Conservation (phyloP, 345 rosid genomes). For the Brassica incana region DNA sequence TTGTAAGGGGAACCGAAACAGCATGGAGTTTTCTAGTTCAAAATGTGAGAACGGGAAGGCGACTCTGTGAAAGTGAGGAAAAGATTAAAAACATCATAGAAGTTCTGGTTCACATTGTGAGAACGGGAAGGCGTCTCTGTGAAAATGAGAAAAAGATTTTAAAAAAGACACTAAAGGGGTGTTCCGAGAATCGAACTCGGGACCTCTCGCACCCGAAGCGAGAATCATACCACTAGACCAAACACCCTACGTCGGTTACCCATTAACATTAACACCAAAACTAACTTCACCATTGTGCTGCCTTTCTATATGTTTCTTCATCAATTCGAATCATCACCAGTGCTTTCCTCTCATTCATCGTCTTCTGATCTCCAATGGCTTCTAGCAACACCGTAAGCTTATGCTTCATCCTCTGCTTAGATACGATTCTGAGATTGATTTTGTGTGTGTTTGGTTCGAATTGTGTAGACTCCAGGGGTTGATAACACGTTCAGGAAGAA, state of each 20-base stretch:
- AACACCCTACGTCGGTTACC: conserved; percentile 44
- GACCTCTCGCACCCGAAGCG: conserved; percentile 98
- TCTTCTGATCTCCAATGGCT: conserved; percentile 44
- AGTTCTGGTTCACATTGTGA: too few relatives aligned
- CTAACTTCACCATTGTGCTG: background rate
- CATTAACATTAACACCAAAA: background rate
- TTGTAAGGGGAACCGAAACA: too few relatives aligned
- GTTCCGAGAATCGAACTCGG: conserved; percentile 95
- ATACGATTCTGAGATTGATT: background rate
- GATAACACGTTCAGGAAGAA: conserved; percentile 88
- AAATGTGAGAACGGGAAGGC: background rate
- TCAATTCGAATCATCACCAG: conserved; percentile 18
- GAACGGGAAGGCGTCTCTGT: background rate
- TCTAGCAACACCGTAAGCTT: conserved; percentile 48
- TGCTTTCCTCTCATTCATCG: conserved; percentile 4
- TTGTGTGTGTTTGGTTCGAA: conserved; percentile 9
- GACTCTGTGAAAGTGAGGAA: background rate
- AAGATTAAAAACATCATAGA: background rate
- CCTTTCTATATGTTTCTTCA: background rate
- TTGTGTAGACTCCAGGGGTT: conserved; percentile 56
- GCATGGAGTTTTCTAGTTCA: too few relatives aligned
- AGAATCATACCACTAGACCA: conserved; percentile 99
- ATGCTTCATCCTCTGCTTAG: background rate
- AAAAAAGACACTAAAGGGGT: conserved; percentile 39
- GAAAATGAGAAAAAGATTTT: too few relatives aligned